A percentile compares a stretch with the other conserved stretches of the same genome.
These are phyloP conservation scores for Pleurotus pulmonarius DNA, from an alignment of 768 basidiomycete species.

Conservation along the genomic window DNA sequence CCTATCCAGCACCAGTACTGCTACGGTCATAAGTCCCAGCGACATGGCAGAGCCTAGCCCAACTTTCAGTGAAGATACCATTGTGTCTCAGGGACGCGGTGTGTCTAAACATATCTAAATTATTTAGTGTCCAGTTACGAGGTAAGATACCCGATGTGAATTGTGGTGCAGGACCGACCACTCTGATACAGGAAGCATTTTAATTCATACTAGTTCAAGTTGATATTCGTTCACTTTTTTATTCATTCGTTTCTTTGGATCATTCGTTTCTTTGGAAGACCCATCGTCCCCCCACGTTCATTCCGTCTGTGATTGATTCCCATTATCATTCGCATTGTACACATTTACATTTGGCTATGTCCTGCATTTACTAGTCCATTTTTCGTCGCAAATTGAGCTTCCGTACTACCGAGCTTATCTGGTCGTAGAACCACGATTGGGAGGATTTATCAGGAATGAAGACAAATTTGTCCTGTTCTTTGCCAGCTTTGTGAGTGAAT, in stretches of 20 bases:
- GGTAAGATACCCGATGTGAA: conserved; percentile 4
- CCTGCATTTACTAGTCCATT: conserved; percentile 44
- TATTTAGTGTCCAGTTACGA: background rate
- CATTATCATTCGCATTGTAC: conserved; percentile 9
- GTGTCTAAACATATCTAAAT: conserved; percentile 8
- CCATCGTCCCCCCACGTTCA: background rate
- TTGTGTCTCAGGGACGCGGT: conserved; percentile 15
- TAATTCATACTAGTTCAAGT: background rate
- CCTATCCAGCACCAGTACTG: conserved; percentile 58
- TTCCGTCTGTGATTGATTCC: background rate
- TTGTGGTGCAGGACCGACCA: conserved; percentile 2
- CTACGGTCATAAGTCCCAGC: conserved; percentile 31
- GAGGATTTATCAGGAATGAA: conserved; percentile 71
- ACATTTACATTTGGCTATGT: background rate
- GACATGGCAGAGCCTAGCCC: conserved; percentile 28
- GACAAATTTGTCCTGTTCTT: conserved; percentile 72
- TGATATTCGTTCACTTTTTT: background rate
- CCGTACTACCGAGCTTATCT: conserved; percentile 74
- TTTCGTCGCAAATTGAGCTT: conserved; percentile 68
- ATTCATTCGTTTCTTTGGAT: background rate
- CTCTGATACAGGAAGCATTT: conserved; percentile 6
- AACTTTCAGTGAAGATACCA: conserved; percentile 36
- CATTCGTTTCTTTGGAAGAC: background rate
- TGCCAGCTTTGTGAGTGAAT: conserved; percentile 76
- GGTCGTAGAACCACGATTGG: conserved; percentile 78